phyloP scores from a whole-genome alignment of 2,329 filamentous ascomycete genomes.

The Aspergillus hortae region DNA sequence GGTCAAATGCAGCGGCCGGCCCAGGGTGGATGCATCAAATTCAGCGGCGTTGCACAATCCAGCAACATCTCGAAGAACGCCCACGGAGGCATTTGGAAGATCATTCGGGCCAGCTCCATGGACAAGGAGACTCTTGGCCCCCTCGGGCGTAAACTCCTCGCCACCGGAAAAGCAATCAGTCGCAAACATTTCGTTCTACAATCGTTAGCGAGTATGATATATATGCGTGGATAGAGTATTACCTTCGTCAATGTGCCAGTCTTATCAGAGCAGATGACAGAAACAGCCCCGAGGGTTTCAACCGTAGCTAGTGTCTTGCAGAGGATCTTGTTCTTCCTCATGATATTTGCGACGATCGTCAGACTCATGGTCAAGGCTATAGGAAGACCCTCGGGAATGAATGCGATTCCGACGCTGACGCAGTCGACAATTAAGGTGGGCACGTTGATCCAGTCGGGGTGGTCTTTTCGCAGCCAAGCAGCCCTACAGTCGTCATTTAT shows the following conservation, averaged over 20 bases:
- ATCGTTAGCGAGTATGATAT: not conserved
- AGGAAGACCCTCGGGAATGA: conserved; percentile 71
- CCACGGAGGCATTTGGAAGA: conserved; percentile 27
- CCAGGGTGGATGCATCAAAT: conserved; percentile 63
- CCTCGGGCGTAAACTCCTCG: conserved; percentile 50
- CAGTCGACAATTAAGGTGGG: conserved; percentile 69
- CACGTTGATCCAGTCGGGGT: conserved; percentile 70
- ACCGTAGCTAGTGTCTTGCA: conserved; percentile 79
- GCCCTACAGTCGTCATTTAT: conserved; percentile 47
- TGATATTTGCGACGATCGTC: conserved; percentile 72
- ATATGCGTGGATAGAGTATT: not conserved
- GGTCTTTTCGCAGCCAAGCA: conserved; percentile 62
- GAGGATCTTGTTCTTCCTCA: conserved; percentile 72
- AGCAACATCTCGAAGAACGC: conserved; percentile 59
- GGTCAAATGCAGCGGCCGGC: conserved; percentile 57
- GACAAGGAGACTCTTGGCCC: conserved; percentile 45
- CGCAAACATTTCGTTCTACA: conserved; percentile 67
- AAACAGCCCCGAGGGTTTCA: conserved; percentile 70
- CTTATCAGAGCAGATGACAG: conserved; percentile 73
- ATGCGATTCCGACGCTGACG: conserved; percentile 69
- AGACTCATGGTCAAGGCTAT: conserved; percentile 67
- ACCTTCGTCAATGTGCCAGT: conserved; percentile 51
- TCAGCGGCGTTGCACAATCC: conserved; percentile 72
- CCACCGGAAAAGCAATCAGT: conserved; percentile 63
- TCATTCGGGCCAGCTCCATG: not conserved